Conservation (phyloP, 2,329 filamentous ascomycete species). For the Talaromyces islandicus region DNA sequence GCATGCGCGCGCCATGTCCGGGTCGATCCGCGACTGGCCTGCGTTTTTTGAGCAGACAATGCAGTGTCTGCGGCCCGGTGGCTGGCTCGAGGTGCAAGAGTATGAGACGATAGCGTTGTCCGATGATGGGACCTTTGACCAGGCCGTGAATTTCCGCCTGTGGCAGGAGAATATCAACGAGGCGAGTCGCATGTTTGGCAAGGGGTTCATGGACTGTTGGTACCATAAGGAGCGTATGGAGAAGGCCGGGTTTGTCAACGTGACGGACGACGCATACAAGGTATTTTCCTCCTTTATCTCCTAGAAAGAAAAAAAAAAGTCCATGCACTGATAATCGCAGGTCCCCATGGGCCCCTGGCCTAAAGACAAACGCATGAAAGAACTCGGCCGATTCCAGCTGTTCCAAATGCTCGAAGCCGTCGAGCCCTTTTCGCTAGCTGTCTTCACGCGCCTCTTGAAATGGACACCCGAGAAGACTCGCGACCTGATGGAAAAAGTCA, state of each 20-base stretch:
- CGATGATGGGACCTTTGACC: conserved; percentile 37
- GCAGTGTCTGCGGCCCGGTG: conserved; percentile 38
- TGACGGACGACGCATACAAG: conserved; percentile 40
- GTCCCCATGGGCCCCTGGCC: conserved; percentile 47
- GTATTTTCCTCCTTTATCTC: conserved; percentile 1
- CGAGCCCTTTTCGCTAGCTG: conserved; percentile 18
- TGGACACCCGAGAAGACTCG: conserved; percentile 23
- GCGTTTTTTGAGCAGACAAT: conserved; percentile 34
- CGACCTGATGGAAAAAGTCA: conserved; percentile 25
- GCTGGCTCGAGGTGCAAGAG: conserved; percentile 42
- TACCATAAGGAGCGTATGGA: conserved; percentile 34
- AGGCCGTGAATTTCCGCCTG: conserved; percentile 14
- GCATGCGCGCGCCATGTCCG: conserved; percentile 36
- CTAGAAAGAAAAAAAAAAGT: too few relatives aligned
- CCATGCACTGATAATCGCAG: neutral
- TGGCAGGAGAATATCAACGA: conserved; percentile 21
- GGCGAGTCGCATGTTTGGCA: conserved; percentile 27
- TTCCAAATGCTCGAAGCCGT: conserved; percentile 17
- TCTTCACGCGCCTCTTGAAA: conserved; percentile 21
- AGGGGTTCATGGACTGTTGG: conserved; percentile 26
- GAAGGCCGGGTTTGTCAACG: conserved; percentile 47
- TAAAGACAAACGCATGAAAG: conserved; percentile 41
- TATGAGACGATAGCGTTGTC: conserved; percentile 33
- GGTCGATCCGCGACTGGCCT: conserved; percentile 25
- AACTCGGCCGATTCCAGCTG: conserved; percentile 33